Percentiles rank a stretch among this genome's conserved stretches.
These are phyloP conservation scores for Schizophyllum commune DNA, from an alignment of 1,284 basidiomycete species.

Conservation along the genomic window DNA sequence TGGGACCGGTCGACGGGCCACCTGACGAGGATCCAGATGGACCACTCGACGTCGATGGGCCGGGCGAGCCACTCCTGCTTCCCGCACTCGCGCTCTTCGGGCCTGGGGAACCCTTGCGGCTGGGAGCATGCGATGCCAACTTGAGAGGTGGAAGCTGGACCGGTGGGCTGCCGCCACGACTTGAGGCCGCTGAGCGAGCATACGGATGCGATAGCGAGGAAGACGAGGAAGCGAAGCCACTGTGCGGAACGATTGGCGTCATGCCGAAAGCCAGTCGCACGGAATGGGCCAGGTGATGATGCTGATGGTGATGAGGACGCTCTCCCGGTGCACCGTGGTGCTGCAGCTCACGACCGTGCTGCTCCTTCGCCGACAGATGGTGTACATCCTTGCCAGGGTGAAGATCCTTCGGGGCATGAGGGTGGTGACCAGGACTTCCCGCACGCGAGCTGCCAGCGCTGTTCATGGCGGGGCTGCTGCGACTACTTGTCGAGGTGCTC, in stretches of 20 bases:
- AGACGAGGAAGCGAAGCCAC: background rate
- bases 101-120: background rate
- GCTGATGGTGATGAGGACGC: constrained; percentile 19
- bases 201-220: background rate
- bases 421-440: background rate
- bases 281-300: constrained; percentile 69
- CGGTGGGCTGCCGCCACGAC: background rate
- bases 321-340: constrained; percentile 12
- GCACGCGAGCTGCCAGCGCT: constrained; percentile 17
- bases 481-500: constrained; percentile 41
- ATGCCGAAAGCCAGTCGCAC: constrained; percentile 83
- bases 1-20: background rate
- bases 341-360: constrained; percentile 2
- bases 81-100: background rate
- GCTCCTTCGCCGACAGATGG: constrained; percentile 9
- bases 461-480: constrained; percentile 44
- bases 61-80: background rate
- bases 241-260: constrained; percentile 64
- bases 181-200: background rate
- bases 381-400: constrained; percentile 30
- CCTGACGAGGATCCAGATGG: background rate
- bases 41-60: background rate
- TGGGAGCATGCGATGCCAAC: background rate
- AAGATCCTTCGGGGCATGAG: background rate
- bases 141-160: background rate